A percentile compares a stretch with the other conserved stretches of the same genome.
These are phyloP conservation scores for Podospora bellae-mahoneyi DNA, from an alignment of 495 filamentous ascomycete species.

Conservation along the genomic window DNA sequence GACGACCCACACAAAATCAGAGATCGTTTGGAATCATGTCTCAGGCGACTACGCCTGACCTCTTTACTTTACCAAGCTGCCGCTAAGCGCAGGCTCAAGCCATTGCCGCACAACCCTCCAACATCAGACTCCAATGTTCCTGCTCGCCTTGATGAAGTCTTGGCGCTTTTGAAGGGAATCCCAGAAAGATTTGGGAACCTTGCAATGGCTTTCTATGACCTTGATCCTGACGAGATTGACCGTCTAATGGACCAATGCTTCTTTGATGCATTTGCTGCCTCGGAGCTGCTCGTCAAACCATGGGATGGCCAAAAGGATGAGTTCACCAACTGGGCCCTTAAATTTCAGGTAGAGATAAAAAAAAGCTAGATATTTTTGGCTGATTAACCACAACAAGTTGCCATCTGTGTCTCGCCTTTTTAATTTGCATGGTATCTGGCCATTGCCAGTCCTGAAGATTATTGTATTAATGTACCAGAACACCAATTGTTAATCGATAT, in stretches of 20 bases:
- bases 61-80: slow-evolving; percentile 58
- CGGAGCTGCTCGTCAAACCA: slow-evolving; percentile 41
- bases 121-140: slow-evolving; percentile 26
- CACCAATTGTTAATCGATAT: too few species aligned
- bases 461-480: too few species aligned
- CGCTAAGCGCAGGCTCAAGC: slow-evolving; percentile 58
- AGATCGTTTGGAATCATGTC: slow-evolving; percentile 52
- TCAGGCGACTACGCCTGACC: slow-evolving; percentile 56
- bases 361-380: slow-evolving; percentile 22
- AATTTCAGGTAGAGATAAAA: slow-evolving; percentile 49
- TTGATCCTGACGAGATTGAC: slow-evolving; percentile 46
- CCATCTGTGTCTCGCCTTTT: background rate
- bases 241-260: slow-evolving; percentile 47
- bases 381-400: background rate
- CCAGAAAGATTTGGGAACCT: slow-evolving; percentile 42
- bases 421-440: too few species aligned
- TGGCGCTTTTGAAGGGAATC: slow-evolving; percentile 39
- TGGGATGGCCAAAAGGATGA: slow-evolving; percentile 47
- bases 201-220: slow-evolving; percentile 48
- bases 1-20: slow-evolving; percentile 54
- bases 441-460: too few species aligned
- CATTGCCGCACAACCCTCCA: slow-evolving; percentile 41
- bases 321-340: slow-evolving; percentile 48
- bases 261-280: slow-evolving; percentile 45
- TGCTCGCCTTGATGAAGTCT: slow-evolving; percentile 44